Percentiles rank a stretch among this genome's conserved stretches.
Conservation (phyloP, 805 yeast genomes). For the Cyberlindnera mycetangii region DNA sequence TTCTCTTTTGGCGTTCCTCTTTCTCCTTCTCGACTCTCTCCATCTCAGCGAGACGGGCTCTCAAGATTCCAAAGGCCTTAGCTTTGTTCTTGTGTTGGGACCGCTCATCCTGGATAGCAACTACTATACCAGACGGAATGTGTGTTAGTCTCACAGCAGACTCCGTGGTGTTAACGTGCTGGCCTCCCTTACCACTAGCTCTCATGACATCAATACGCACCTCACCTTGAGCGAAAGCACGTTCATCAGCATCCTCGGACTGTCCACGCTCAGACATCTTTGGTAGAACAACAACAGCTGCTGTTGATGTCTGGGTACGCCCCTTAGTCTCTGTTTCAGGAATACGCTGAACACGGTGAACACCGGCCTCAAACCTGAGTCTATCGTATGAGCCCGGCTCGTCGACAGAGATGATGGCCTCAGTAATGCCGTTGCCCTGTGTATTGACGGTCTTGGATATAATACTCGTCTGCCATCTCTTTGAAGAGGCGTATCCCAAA, state of each 20-base stretch:
- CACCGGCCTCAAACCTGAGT: slow-evolving; percentile 86
- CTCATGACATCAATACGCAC: slow-evolving; percentile 95
- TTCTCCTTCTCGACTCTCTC: slow-evolving; percentile 65
- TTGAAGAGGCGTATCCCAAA: slow-evolving; percentile 57
- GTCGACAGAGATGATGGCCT: slow-evolving; percentile 72
- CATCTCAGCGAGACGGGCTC: slow-evolving; percentile 80
- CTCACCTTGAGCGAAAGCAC: slow-evolving; percentile 81
- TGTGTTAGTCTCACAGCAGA: slow-evolving; percentile 94
- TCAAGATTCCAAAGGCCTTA: slow-evolving; percentile 77
- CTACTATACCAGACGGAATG: slow-evolving; percentile 85
- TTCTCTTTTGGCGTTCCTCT: slow-evolving; percentile 63
- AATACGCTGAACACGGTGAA: slow-evolving; percentile 91
- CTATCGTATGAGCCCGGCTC: slow-evolving; percentile 73
- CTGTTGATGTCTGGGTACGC: slow-evolving; percentile 91
- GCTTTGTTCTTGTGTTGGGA: slow-evolving; percentile 95
- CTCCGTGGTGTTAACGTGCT: slow-evolving; percentile 96
- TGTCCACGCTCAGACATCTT: slow-evolving; percentile 58
- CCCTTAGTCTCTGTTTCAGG: slow-evolving; percentile 95
- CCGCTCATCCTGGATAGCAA: slow-evolving; percentile 89
- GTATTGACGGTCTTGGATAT: slow-evolving; percentile 55
- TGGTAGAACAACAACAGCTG: slow-evolving; percentile 93
- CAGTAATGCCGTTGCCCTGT: slow-evolving; percentile 65
- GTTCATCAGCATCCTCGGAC: slow-evolving; percentile 50
- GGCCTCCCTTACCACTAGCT: slow-evolving; percentile 97
- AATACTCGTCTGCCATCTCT: slow-evolving; percentile 65